These are phyloP conservation scores for Rhododendron simsii DNA, from an alignment of 148 eudicot genomes.

Conservation along the genomic window DNA sequence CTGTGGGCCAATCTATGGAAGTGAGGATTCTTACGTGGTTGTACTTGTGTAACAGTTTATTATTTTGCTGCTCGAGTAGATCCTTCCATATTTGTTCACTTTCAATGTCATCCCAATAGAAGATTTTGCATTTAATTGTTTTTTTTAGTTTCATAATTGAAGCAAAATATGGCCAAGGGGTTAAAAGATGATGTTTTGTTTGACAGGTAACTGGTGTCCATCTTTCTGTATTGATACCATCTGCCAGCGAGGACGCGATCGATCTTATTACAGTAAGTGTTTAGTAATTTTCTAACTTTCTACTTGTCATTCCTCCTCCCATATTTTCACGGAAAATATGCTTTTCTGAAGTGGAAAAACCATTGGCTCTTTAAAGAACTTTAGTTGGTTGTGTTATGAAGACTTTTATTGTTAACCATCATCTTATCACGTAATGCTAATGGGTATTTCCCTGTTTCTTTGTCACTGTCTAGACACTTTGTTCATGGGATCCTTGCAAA, in stretches of 20 bases:
- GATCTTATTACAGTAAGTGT: conserved; percentile 53
- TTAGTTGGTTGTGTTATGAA: neutral
- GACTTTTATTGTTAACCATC: neutral
- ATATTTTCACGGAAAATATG: neutral
- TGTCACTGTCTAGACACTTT: conserved; percentile 46
- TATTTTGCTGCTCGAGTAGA: neutral
- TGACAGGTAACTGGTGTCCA: conserved; percentile 60
- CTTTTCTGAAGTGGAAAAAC: neutral
- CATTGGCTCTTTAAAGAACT: neutral
- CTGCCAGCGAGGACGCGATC: conserved; percentile 69
- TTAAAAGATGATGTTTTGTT: neutral
- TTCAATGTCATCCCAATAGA: neutral
- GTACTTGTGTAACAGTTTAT: neutral
- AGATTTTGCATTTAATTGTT: neutral
- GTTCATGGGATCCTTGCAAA: conserved; percentile 86
- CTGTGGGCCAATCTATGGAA: neutral
- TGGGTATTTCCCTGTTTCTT: neutral
- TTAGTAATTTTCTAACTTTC: neutral
- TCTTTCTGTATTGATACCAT: conserved; percentile 68
- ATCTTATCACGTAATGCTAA: neutral
- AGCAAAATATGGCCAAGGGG: neutral
- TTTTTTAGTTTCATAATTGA: neutral
- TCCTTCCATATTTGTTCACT: neutral
- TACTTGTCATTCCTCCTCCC: neutral
- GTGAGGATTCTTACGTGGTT: neutral